Percentiles rank a stretch among this genome's conserved stretches.
phyloP scores from a whole-genome alignment of 805 yeast species.

The Candida verbasci region DNA sequence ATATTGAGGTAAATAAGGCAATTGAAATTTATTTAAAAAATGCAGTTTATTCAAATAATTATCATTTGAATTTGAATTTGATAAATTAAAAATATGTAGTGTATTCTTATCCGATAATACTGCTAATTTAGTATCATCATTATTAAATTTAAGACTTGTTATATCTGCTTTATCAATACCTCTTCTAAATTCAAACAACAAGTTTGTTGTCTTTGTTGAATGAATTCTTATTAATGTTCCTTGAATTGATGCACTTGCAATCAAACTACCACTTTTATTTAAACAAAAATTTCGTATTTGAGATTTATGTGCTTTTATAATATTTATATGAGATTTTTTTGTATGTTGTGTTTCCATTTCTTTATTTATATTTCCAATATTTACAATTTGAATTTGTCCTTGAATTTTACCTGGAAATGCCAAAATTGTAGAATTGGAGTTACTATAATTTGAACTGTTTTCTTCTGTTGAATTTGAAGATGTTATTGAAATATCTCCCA shows the following conservation, averaged over 20 bases:
- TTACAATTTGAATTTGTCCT: conserved; percentile 81
- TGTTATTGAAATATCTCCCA: conserved; percentile 51
- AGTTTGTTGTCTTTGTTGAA: conserved; percentile 44
- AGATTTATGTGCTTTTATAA: conserved; percentile 75
- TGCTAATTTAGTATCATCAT: conserved; percentile 70
- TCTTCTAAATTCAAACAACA: conserved; percentile 80
- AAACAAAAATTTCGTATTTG: conserved; percentile 59
- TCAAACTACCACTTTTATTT: conserved; percentile 57
- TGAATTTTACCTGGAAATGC: conserved; percentile 74
- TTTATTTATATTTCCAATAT: conserved; percentile 49
- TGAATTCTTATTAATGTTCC: conserved; percentile 80
- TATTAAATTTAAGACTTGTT: conserved; percentile 80
- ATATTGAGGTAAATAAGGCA: conserved; percentile 60
- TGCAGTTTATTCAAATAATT: conserved; percentile 50
- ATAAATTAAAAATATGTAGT: conserved; percentile 71
- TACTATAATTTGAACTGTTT: neutral
- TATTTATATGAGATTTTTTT: conserved; percentile 58
- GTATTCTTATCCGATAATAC: conserved; percentile 88
- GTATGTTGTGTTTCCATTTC: conserved; percentile 18
- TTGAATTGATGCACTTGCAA: conserved; percentile 77
- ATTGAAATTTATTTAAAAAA: conserved; percentile 50
- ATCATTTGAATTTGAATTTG: conserved; percentile 12
- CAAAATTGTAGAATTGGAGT: conserved; percentile 22
- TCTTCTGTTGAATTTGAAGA: conserved; percentile 12
- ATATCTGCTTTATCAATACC: conserved; percentile 84